These are phyloP conservation scores for Aotearoamyces nothofagi DNA, from an alignment of 2,329 filamentous ascomycete species.

Conservation along the genomic window DNA sequence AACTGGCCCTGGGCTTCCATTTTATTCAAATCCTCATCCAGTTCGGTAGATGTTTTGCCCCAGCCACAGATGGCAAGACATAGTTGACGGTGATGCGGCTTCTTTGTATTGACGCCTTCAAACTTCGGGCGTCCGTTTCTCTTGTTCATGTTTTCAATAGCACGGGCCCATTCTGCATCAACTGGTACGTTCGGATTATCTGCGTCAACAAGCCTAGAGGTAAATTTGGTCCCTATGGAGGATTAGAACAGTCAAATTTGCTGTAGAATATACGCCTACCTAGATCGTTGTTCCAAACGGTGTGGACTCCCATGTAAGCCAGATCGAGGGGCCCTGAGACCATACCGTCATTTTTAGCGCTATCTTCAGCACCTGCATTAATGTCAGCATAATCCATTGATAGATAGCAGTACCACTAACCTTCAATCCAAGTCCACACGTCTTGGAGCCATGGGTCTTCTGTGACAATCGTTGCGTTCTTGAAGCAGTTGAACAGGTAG, in stretches of 20 bases:
- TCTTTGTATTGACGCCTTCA: constrained; percentile 45
- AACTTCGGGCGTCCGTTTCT: constrained; percentile 46
- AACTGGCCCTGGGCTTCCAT: constrained; percentile 34
- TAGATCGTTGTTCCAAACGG: constrained; percentile 57
- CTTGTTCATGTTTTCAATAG: constrained; percentile 48
- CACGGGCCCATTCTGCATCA: constrained; percentile 43
- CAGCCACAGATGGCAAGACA: constrained; percentile 63
- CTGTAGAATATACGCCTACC: constrained; percentile 27
- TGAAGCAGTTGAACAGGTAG: constrained; percentile 47
- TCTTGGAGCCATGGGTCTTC: constrained; percentile 65
- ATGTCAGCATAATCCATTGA: background rate
- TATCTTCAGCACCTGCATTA: constrained; percentile 41
- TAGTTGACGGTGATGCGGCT: constrained; percentile 56
- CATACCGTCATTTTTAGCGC: constrained; percentile 56
- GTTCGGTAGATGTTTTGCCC: constrained; percentile 38
- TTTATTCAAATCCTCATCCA: constrained; percentile 27
- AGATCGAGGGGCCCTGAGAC: constrained; percentile 51
- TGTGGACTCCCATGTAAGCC: constrained; percentile 59
- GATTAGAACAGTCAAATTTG: constrained; percentile 1
- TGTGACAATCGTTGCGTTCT: constrained; percentile 50
- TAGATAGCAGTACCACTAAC: constrained; percentile 26
- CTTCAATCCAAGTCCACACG: constrained; percentile 62
- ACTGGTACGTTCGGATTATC: constrained; percentile 25
- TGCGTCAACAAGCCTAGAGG: constrained; percentile 30
- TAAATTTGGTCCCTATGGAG: constrained; percentile 29